Conservation (phyloP, 768 basidiomycete species). For the Panaeolus cyanescens region DNA sequence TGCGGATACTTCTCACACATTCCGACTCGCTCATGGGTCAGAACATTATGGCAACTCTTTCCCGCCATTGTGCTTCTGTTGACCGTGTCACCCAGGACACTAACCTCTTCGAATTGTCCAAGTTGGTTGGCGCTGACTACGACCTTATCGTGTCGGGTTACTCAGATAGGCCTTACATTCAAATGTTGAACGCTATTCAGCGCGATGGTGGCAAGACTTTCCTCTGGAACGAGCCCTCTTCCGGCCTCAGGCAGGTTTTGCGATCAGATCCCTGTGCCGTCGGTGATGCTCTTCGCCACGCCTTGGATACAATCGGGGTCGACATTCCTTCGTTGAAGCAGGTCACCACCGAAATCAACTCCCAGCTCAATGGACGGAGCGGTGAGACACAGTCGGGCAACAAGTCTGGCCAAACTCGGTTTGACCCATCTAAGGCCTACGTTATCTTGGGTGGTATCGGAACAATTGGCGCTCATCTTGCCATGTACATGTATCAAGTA, state of each 20-base stretch:
- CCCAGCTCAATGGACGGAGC: not conserved
- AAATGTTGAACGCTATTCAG: slow-evolving; percentile 11
- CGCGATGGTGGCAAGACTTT: slow-evolving; percentile 8
- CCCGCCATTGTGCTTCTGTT: not conserved
- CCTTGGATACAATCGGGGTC: not conserved
- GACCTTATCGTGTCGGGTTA: slow-evolving; percentile 16
- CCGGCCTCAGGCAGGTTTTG: slow-evolving; percentile 8
- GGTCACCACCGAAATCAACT: not conserved
- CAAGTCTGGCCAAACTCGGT: slow-evolving; percentile 1
- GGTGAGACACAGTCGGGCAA: not conserved
- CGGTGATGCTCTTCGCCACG: slow-evolving; percentile 9
- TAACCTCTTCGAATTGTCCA: slow-evolving; percentile 11
- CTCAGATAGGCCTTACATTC: slow-evolving; percentile 7
- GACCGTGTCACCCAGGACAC: slow-evolving; percentile 5
- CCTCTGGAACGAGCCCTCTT: slow-evolving; percentile 9
- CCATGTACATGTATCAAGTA: slow-evolving; percentile 44
- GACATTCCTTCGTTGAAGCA: not conserved
- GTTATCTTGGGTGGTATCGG: slow-evolving; percentile 43
- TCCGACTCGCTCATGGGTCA: slow-evolving; percentile 11
- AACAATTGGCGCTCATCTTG: slow-evolving; percentile 35
- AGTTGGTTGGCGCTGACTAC: slow-evolving; percentile 6
- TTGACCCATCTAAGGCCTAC: slow-evolving; percentile 32
- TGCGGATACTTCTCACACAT: slow-evolving; percentile 18
- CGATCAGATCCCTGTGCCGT: slow-evolving; percentile 9
- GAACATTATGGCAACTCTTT: not conserved